These are phyloP conservation scores for Orobanche coerulescens DNA, from an alignment of 257 asterid species.

Conservation along the genomic window DNA sequence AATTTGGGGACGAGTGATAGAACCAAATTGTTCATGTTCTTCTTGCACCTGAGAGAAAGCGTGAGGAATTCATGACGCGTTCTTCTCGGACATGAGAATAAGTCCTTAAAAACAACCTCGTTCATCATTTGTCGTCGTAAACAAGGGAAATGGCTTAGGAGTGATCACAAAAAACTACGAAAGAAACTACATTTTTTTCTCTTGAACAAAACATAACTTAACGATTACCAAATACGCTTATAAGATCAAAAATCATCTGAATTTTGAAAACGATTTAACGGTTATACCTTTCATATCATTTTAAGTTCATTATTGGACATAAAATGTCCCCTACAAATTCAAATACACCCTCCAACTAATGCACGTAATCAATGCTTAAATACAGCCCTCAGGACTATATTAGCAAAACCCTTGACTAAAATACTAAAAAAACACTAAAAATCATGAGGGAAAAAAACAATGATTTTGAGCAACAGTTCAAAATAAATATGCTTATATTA, in stretches of 20 bases:
- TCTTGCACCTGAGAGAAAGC: conserved; percentile 68
- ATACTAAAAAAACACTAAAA: too few relatives aligned
- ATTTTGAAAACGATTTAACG: neutral
- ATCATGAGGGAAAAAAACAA: too few relatives aligned
- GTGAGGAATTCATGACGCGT: neutral
- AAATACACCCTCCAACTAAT: too few relatives aligned
- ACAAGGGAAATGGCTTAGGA: neutral
- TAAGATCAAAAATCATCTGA: neutral
- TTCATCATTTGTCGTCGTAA: neutral
- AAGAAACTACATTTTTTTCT: too few relatives aligned
- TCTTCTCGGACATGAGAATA: too few relatives aligned
- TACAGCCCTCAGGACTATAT: too few relatives aligned
- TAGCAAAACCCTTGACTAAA: too few relatives aligned
- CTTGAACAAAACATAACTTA: neutral
- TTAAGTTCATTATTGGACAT: too few relatives aligned
- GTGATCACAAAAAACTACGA: too few relatives aligned
- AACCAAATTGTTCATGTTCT: conserved; percentile 71
- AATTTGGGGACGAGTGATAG: conserved; percentile 67
- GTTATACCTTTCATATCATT: too few relatives aligned
- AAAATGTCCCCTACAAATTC: too few relatives aligned
- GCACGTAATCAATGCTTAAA: too few relatives aligned
- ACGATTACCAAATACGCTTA: neutral
- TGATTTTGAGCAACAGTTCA: neutral
- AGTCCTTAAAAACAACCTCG: conserved; percentile 1
- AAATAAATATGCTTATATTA: conserved; percentile 18